Conservation (phyloP, 768 basidiomycete genomes). For the Pisolithus sp. region DNA sequence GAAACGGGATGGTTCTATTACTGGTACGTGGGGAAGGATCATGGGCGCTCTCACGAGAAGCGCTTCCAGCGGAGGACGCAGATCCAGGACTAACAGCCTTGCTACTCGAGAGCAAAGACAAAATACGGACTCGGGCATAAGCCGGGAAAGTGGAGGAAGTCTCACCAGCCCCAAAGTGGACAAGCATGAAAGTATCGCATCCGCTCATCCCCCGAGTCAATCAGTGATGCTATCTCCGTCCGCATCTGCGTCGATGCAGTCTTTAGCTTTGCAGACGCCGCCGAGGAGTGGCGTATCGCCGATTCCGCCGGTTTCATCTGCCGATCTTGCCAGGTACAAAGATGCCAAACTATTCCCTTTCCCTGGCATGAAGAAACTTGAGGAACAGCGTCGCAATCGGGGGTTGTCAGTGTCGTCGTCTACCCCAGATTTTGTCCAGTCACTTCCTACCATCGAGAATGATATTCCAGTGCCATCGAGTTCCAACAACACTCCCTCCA, state of each 20-base stretch:
- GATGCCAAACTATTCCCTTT: constrained; percentile 82
- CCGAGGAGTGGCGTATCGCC: constrained; percentile 61
- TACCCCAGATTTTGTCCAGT: constrained; percentile 41
- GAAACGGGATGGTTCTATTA: constrained; percentile 53
- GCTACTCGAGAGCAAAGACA: constrained; percentile 59
- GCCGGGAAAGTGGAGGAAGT: constrained; percentile 72
- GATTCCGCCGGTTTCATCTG: constrained; percentile 67
- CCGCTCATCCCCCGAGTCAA: constrained; percentile 38
- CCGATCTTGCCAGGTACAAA: constrained; percentile 68
- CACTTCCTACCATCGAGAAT: constrained; percentile 40
- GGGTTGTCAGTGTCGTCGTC: constrained; percentile 44
- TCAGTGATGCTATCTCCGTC: constrained; percentile 57
- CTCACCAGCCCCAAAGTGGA: constrained; percentile 57
- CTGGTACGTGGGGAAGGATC: constrained; percentile 64
- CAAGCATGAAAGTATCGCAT: constrained; percentile 35
- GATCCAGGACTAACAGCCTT: constrained; percentile 76
- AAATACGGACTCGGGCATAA: constrained; percentile 66
- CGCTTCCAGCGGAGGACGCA: constrained; percentile 60
- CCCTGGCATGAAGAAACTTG: constrained; percentile 76
- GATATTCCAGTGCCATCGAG: constrained; percentile 37
- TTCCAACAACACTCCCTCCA: constrained; percentile 43
- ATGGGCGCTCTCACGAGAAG: constrained; percentile 62
- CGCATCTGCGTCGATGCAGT: constrained; percentile 56
- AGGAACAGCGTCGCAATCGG: constrained; percentile 61
- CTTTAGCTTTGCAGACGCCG: constrained; percentile 49